These are phyloP conservation scores for Entophlyctis luteolus DNA, from an alignment of 192 early-diverging fungal species.

Conservation along the genomic window DNA sequence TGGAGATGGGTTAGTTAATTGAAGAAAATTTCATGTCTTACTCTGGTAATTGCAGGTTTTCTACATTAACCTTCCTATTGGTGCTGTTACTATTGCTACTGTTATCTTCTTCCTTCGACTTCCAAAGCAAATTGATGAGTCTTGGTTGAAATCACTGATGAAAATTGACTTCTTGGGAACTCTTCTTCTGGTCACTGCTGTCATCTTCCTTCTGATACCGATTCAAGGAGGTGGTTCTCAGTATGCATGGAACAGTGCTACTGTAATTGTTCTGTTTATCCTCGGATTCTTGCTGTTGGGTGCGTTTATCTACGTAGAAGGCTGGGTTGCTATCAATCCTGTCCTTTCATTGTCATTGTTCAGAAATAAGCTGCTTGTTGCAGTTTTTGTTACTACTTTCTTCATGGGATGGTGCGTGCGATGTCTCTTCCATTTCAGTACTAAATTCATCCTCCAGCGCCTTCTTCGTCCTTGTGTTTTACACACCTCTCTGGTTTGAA, in stretches of 20 bases:
- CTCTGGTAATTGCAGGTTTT: not conserved
- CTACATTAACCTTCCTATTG: slow-evolving; percentile 63
- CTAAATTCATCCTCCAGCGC: too few relatives aligned
- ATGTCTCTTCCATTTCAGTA: too few relatives aligned
- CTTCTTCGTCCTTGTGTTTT: slow-evolving; percentile 39
- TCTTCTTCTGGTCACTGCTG: slow-evolving; percentile 17
- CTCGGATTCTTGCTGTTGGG: slow-evolving; percentile 46
- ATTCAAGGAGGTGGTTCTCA: slow-evolving; percentile 17
- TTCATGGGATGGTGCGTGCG: slow-evolving; percentile 34
- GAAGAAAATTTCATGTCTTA: not conserved
- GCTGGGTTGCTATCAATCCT: slow-evolving; percentile 61
- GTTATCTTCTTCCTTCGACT: slow-evolving; percentile 54
- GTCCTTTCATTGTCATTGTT: slow-evolving; percentile 62
- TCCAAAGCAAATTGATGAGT: slow-evolving; percentile 2
- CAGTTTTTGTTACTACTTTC: slow-evolving; percentile 25
- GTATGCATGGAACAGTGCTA: slow-evolving; percentile 12
- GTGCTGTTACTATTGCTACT: slow-evolving; percentile 55
- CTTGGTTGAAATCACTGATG: not conserved
- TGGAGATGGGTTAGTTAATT: slow-evolving; percentile 60
- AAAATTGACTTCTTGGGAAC: slow-evolving; percentile 53
- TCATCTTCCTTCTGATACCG: slow-evolving; percentile 24
- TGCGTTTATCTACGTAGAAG: slow-evolving; percentile 62
- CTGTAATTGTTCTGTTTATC: slow-evolving; percentile 18
- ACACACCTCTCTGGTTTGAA: slow-evolving; percentile 61
- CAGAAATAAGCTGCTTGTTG: slow-evolving; percentile 34